phyloP scores from a whole-genome alignment of 345 rosid genomes.

The Acer saccharum region DNA sequence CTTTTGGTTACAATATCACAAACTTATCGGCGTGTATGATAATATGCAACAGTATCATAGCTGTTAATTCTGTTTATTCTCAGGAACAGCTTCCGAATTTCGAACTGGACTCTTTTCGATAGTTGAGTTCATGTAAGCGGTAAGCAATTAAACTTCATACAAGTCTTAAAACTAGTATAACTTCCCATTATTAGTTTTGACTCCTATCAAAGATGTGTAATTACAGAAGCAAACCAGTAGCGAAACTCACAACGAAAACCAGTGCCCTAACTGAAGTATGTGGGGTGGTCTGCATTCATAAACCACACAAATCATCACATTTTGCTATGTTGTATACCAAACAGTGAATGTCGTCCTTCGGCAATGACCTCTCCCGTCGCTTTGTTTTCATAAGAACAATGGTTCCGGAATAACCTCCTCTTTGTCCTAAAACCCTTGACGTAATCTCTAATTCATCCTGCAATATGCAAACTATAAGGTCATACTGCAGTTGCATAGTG shows the following conservation, averaged over 20 bases:
- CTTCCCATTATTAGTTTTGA: too few relatives aligned
- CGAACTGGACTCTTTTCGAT: not conserved
- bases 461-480: slow-evolving; percentile 13
- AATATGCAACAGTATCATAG: not conserved
- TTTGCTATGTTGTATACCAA: slow-evolving; percentile 66
- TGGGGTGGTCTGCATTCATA: not conserved
- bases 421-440: slow-evolving; percentile 62
- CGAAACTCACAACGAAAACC: not conserved
- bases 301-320: slow-evolving; percentile 38
- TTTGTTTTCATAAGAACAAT: slow-evolving; percentile 65
- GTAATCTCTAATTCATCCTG: slow-evolving; percentile 90
- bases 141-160: not conserved
- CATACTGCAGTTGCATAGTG: not conserved
- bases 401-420: slow-evolving; percentile 74
- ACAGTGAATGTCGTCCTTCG: slow-evolving; percentile 92
- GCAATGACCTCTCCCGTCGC: slow-evolving; percentile 81
- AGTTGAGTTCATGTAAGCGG: not conserved
- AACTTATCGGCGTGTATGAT: not conserved
- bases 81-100: not conserved
- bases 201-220: too few relatives aligned
- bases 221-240: not conserved
- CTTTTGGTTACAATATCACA: not conserved
- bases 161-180: too few relatives aligned
- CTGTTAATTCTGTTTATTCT: not conserved
- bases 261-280: not conserved